Percentiles rank a stretch among this genome's conserved stretches.
Conservation (phyloP, 371 early-diverging fungal genomes). For the Mucor circinelloides region DNA sequence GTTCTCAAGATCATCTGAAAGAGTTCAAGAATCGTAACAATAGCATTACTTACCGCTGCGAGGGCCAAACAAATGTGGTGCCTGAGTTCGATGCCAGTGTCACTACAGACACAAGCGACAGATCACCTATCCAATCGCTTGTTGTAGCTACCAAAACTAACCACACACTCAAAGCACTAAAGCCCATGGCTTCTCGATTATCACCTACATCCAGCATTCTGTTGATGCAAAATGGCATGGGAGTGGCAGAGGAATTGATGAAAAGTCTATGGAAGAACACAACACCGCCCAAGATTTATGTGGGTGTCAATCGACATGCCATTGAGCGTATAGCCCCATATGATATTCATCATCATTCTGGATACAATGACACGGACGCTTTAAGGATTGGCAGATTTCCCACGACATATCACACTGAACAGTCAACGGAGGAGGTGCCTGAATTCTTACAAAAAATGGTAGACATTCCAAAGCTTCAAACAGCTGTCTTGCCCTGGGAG, state of each 20-base stretch:
- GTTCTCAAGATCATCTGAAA: slow-evolving; percentile 22
- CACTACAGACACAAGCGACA: neutral
- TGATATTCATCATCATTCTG: slow-evolving; percentile 49
- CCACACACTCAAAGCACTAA: slow-evolving; percentile 48
- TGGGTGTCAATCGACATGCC: slow-evolving; percentile 62
- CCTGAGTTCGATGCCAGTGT: slow-evolving; percentile 15
- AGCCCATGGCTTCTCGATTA: slow-evolving; percentile 38
- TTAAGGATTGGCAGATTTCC: slow-evolving; percentile 35
- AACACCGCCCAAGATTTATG: slow-evolving; percentile 39
- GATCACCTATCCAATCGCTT: slow-evolving; percentile 23
- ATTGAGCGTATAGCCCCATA: slow-evolving; percentile 43
- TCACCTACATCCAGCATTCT: slow-evolving; percentile 43
- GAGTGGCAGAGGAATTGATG: slow-evolving; percentile 54
- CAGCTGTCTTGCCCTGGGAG: slow-evolving; percentile 35
- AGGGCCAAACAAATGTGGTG: slow-evolving; percentile 5
- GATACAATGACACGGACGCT: slow-evolving; percentile 42
- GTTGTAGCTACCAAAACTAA: slow-evolving; percentile 52
- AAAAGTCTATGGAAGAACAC: slow-evolving; percentile 30
- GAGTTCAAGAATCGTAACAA: slow-evolving; percentile 26
- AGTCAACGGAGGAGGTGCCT: neutral
- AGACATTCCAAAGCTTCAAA: slow-evolving; percentile 29
- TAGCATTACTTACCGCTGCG: slow-evolving; percentile 28
- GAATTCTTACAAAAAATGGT: slow-evolving; percentile 25
- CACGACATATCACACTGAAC: slow-evolving; percentile 3
- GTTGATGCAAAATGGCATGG: slow-evolving; percentile 70